Conservation (phyloP, 2,329 filamentous ascomycete species). For the Neoascochyta sp. region DNA sequence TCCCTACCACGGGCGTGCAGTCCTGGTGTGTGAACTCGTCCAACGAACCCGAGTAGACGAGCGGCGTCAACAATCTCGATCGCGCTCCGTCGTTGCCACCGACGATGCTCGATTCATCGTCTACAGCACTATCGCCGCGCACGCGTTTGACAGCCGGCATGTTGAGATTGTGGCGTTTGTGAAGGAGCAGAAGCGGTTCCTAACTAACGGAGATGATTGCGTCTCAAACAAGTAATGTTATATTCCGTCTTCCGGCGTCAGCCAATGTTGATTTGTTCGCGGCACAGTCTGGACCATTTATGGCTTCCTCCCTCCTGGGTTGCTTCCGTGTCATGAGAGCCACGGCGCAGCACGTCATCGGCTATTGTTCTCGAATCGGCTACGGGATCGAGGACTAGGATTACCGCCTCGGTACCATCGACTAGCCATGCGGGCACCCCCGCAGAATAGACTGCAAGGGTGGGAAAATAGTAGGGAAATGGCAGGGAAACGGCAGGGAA, state of each 20-base stretch:
- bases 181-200: constrained; percentile 1
- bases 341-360: constrained; percentile 31
- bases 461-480: too few species aligned
- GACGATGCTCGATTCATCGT: constrained; percentile 12
- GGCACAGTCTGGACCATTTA: constrained; percentile 4
- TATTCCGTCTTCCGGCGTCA: too few species aligned
- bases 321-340: too few species aligned
- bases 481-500: too few species aligned
- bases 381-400: constrained; percentile 1
- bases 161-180: constrained; percentile 1
- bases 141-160: constrained; percentile 25
- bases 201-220: constrained; percentile 2
- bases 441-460: too few species aligned
- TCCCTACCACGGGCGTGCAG: constrained; percentile 51
- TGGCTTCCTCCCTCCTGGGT: too few species aligned
- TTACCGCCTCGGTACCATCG: not conserved
- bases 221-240: constrained; percentile 8
- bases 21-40: constrained; percentile 35
- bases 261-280: too few species aligned
- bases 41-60: constrained; percentile 23
- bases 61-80: constrained; percentile 17
- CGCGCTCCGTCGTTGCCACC: constrained; percentile 22
- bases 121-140: constrained; percentile 3
- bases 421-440: too few species aligned
- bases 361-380: constrained; percentile 5